Percentiles rank a stretch among this genome's conserved stretches.
These are phyloP conservation scores for Chionographis japonica DNA, from an alignment of 106 monocot species.

Conservation along the genomic window DNA sequence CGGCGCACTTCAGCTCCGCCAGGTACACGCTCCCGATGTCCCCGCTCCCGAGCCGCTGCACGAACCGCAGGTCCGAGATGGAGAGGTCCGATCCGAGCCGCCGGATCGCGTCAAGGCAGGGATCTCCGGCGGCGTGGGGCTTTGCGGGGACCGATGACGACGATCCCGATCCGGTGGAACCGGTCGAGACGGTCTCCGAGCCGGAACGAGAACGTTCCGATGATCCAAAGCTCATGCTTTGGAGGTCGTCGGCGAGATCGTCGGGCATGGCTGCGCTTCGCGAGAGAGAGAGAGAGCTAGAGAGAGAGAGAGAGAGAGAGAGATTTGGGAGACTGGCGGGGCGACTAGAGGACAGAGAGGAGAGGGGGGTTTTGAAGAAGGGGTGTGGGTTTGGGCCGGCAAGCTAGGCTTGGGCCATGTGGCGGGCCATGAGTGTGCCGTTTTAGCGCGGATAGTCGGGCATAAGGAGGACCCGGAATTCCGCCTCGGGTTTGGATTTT, in stretches of 20 bases:
- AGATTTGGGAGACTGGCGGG: background rate
- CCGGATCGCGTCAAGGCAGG: conserved; percentile 21
- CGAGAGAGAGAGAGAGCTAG: conserved; percentile 1
- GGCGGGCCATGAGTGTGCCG: conserved; percentile 2
- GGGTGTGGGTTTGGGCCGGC: conserved; percentile 3
- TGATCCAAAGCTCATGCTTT: too few relatives aligned
- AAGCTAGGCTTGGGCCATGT: conserved; percentile 14
- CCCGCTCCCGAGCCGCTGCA: conserved; percentile 37
- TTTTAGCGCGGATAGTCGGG: background rate
- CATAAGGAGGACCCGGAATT: too few relatives aligned
- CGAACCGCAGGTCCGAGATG: conserved; percentile 55
- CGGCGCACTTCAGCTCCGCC: conserved; percentile 51
- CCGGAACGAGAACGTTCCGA: conserved; percentile 18
- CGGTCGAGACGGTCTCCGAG: background rate
- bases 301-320: background rate
- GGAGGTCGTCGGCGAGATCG: background rate
- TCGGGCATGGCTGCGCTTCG: conserved; percentile 24
- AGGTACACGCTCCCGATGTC: conserved; percentile 97
- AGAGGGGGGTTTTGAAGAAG: background rate
- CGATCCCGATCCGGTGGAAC: background rate
- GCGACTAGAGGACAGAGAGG: background rate
- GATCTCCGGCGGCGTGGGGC: background rate
- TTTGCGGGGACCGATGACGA: too few relatives aligned
- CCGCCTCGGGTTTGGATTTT: too few relatives aligned
- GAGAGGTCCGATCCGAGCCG: conserved; percentile 30